Conservation (phyloP, 306 rosid genomes). For the Gillenia trifoliata region DNA sequence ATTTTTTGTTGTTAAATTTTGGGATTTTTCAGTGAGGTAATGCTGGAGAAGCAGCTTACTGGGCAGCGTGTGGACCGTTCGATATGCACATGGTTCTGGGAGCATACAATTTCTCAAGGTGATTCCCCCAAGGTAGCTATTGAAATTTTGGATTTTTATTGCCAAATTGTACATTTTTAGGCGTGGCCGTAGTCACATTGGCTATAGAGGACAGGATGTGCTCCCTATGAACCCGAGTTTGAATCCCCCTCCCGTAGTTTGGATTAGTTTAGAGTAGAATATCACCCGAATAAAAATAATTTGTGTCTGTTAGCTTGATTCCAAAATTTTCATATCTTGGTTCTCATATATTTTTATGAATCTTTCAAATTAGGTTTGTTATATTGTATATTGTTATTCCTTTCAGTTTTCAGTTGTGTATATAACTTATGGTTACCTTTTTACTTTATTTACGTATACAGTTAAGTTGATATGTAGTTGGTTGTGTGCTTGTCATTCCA, state of each 20-base stretch:
- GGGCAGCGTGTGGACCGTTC: slow-evolving; percentile 98
- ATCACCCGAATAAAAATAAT: not conserved
- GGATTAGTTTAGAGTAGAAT: not conserved
- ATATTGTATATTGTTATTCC: not conserved
- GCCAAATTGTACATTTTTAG: not conserved
- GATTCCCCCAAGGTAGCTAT: slow-evolving; percentile 68
- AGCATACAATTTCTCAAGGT: slow-evolving; percentile 68
- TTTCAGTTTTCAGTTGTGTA: not conserved
- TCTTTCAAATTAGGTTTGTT: not conserved
- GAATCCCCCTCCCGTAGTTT: not conserved
- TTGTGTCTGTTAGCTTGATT: not conserved
- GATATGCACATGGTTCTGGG: slow-evolving; percentile 91
- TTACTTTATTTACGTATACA: not conserved
- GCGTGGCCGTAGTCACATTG: not conserved
- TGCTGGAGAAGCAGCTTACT: slow-evolving; percentile 92
- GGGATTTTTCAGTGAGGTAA: slow-evolving; percentile 62
- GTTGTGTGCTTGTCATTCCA: not conserved
- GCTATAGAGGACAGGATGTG: not conserved
- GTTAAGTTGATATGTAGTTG: not conserved
- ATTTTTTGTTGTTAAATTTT: slow-evolving; percentile 9
- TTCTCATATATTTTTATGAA: no score
- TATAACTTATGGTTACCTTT: no score
- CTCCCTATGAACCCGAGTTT: not conserved
- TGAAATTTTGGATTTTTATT: not conserved
- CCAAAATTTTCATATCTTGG: not conserved